A percentile compares a stretch with the other conserved stretches of the same genome.
Conservation (phyloP, 2,329 filamentous ascomycete genomes). For the Allantophomopsis lycopodina region DNA sequence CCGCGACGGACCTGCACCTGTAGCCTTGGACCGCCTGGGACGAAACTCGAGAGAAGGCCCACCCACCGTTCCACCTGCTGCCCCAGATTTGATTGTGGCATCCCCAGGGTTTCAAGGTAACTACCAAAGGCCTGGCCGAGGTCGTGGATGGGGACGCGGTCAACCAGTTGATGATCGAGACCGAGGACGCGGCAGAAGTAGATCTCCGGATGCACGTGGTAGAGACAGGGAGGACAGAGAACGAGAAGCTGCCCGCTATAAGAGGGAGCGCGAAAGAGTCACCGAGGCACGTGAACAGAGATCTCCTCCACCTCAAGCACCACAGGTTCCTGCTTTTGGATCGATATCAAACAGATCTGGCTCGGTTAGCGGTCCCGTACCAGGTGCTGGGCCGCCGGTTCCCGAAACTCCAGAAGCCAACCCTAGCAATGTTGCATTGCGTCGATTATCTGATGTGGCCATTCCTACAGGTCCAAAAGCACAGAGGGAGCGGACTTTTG, state of each 20-base stretch:
- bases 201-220: constrained; percentile 13
- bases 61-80: constrained; percentile 55
- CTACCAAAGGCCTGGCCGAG: constrained; percentile 42
- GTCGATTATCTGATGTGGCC: no score
- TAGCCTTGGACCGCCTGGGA: constrained; percentile 51
- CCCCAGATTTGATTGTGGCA: constrained; percentile 42
- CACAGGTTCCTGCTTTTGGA: constrained; percentile 39
- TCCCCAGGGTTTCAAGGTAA: constrained; percentile 17
- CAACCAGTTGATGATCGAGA: constrained; percentile 44
- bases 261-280: constrained; percentile 1
- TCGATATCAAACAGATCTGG: constrained; percentile 10
- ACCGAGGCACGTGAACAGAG: constrained; percentile 8
- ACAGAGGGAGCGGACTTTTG: background rate
- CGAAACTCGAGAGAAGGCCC: constrained; percentile 62
- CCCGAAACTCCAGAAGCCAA: no score
- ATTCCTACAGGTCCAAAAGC: background rate
- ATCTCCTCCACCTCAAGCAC: constrained; percentile 37
- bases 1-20: constrained; percentile 39
- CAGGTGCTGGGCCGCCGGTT: no score
- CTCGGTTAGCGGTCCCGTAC: background rate
- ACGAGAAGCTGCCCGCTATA: background rate
- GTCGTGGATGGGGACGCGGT: constrained; percentile 31
- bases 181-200: constrained; percentile 8
- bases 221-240: background rate
- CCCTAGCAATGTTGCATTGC: no score